Base-by-base conservation (phyloP, 192 early-diverging fungal genomes). In the Backusella australiensis region DNA sequence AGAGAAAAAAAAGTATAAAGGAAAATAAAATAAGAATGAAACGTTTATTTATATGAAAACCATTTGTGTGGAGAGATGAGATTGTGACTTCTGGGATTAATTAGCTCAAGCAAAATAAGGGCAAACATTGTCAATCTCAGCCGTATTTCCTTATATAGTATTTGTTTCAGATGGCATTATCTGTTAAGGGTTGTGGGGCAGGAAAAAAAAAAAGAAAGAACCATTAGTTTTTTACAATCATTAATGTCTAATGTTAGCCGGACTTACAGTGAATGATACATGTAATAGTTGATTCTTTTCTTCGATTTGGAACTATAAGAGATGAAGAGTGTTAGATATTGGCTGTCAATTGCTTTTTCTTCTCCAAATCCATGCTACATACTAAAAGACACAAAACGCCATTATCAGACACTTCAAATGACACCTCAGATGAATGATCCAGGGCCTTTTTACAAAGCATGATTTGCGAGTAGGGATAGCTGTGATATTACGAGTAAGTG, bases 231-330 rank as follows among this genome's bases (percentile, higher is more conserved):
- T 32, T 71, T 19, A 32, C 17, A 42, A 19, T 35, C 34, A 34
- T 52, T 19, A 72, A 53, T 7, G 46, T 6, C 17, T 49, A 49
- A 49, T 49, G 15, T n/a, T n/a, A 49, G 17, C 46, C 12, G 14
- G 14, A 75, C 74, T 75, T 67, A 75, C 74, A 8, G 39, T 42
- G 19, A 46, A 67, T 41, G 56, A 63, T 75, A 65, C 36, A 75
- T 29, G 38, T 23, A 75, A n/a, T 39, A 67, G 1, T 49, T 73
- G 29, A 23, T 59, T 34, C n/a, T 49, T 29, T 19, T 21, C 52
- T 35, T 73, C 72, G 11, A 73, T 59, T 73, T 73, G 46, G 19
- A 73, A 35, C 72, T 73, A 23, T 66, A 35, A 14, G 12, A 67
- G 15, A 26, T 32, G 15, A 71, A 46, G 21, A 19, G 12, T 6